A percentile compares a stretch with the other conserved stretches of the same genome.
Conservation (phyloP, 768 basidiomycete genomes). For the Kwoniella bestiolae region DNA sequence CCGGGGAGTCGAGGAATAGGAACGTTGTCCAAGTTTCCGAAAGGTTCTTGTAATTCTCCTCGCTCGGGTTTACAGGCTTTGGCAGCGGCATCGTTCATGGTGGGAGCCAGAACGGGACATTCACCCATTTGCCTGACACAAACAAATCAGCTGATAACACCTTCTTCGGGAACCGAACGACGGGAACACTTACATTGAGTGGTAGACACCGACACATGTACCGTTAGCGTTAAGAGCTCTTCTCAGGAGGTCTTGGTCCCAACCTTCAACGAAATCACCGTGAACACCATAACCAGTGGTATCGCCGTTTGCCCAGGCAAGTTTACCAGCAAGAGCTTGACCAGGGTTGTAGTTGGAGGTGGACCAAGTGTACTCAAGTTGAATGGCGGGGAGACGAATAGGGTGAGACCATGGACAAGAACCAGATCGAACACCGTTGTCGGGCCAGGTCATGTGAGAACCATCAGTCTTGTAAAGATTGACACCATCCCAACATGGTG, state of each 20-base stretch:
- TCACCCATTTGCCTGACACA: constrained; percentile 21
- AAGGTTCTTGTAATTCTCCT: constrained; percentile 32
- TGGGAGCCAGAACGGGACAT: constrained; percentile 29
- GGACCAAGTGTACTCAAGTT: constrained; percentile 47
- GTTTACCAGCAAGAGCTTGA: constrained; percentile 36
- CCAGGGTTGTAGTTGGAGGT: constrained; percentile 53
- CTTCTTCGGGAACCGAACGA: too few relatives aligned
- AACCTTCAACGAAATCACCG: constrained; percentile 58
- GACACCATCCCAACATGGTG: constrained; percentile 52
- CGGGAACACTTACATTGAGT: constrained; percentile 39
- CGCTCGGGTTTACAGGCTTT: constrained; percentile 37
- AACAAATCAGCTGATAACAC: too few relatives aligned
- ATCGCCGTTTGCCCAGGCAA: constrained; percentile 64
- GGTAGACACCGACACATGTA: constrained; percentile 25
- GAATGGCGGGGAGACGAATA: constrained; percentile 48
- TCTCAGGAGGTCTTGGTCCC: constrained; percentile 65
- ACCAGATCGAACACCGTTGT: constrained; percentile 23
- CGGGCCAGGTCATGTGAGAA: constrained; percentile 46
- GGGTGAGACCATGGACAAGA: constrained; percentile 46
- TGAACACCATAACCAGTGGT: constrained; percentile 67
- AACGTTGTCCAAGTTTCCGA: constrained; percentile 39
- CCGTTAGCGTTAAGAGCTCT: constrained; percentile 61
- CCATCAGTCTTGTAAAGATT: constrained; percentile 46
- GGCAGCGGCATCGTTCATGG: constrained; percentile 27
- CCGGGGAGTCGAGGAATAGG: constrained; percentile 42